Evolutionary conservation across 352 stramenopile species (phyloP), one percentile per base, ranked within the genome.

Genomic region (Phytophthora lateralis): DNA sequence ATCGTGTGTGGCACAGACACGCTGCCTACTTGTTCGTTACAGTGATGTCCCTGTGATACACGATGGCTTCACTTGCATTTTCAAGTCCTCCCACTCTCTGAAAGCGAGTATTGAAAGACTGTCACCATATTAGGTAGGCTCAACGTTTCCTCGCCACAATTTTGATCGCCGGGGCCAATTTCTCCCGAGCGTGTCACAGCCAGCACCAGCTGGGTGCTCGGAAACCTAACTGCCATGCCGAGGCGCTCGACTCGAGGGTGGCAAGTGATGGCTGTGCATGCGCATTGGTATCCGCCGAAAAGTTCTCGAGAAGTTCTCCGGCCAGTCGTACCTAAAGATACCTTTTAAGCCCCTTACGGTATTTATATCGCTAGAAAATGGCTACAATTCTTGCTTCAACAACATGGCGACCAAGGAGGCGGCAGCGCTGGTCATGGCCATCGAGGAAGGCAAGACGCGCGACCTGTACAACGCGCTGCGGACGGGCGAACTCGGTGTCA

Each of bases 391-490:
- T 38, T 38, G 11, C 2, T 6, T 7, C 32, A 38, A 14, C 10
- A 62, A 17, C 12, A 69, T 69, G 59, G 49, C 47, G 24, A 61
- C 53, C 24, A 66, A 58, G 37, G 59, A 66, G 48, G 30, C 26
- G 8, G 26, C 26, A 20, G 24, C 24, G n/a, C 66, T 72, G 50
- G 45, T 62, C 8, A 14, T 65, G 32, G 44, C 60, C 20, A 37
- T 59, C 4, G 76, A 89, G 14, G 71, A 83, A 54, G 47, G 58
- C 45, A 74, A 69, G 51, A 63, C 65, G 7, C 74, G 76, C 7
- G 72, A 82, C 35, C 66, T 87, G 3, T 90, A 73, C 63, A 87
- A 85, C 41, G 61, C 60, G 45, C 63, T 90, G 46, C 69, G 76
- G 8, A 76, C 73, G 35, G 72, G 72, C 20, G 80, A 90, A 21